Base-by-base conservation (phyloP, 345 rosid species). In the Citrus medica region DNA sequence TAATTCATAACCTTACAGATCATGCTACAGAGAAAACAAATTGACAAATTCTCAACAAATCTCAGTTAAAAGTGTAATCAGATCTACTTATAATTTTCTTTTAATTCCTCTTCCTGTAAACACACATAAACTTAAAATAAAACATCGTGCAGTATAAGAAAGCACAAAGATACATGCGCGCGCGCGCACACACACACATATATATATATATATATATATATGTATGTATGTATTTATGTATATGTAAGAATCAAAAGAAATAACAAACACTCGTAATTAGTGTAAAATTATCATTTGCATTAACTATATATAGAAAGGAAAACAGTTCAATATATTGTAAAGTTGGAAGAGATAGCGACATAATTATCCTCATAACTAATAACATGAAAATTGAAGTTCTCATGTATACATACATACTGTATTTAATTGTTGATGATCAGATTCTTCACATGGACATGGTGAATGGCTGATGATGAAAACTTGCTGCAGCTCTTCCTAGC, bases 261-360 rank as follows among this genome's bases (percentile, higher is more conserved):
- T 22, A 46, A 32, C 27, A 22, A 75, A 13, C 46, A 75, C 7
- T 22, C 22, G 5, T 53, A 19, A 53, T 53, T 17, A 75, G 17
- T 10, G 28, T 1, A 62, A 62, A 42, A 10, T 40, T 16, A 46
- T 46, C 51, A 74, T 40, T 27, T 74, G 69, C 40, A 74, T 42
- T 62, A 33, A 48, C 27, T 48, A 4, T 33, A 25, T 46, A 46
- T 46, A 46, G 51, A 3, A 46, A 46, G 69, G 14, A 53, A 27
- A n/a, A 30, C 2, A 72, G 25, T 51, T 61, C 32, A 69, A 63
- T 32, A 19, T 62, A 62, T 25, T 53, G 35, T 19, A 72, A 67
- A 71, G 67, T 32, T 56, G 66, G 75, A 74, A 73, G 72, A 61
- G 51, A 46, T 78, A 69, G 60, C 60, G 8, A 74, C 69, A 81